These are phyloP conservation scores for Meyerozyma elateridarum DNA, from an alignment of 1,139 yeast species.

Conservation along the genomic window DNA sequence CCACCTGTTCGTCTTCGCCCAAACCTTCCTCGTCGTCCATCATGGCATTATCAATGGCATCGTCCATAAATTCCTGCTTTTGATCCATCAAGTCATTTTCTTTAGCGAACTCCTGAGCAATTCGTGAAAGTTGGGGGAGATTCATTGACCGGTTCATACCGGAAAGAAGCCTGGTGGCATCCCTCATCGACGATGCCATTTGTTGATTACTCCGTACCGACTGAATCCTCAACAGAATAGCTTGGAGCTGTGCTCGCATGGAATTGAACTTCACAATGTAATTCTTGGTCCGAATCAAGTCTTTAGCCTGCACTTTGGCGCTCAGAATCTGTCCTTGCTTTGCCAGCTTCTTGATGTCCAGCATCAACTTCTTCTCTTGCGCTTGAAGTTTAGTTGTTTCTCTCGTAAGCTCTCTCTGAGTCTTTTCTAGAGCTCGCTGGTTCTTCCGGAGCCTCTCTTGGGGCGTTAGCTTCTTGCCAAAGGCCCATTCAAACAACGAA, in stretches of 20 bases:
- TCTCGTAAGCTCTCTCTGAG: constrained; percentile 87
- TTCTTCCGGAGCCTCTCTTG: constrained; percentile 93
- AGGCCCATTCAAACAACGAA: constrained; percentile 86
- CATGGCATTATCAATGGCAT: constrained; percentile 94
- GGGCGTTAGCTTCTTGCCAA: constrained; percentile 90
- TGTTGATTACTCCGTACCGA: constrained; percentile 90
- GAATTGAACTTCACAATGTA: constrained; percentile 83
- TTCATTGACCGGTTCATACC: constrained; percentile 91
- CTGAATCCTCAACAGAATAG: constrained; percentile 85
- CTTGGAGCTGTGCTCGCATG: constrained; percentile 94
- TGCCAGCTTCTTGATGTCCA: constrained; percentile 87
- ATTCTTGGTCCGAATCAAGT: constrained; percentile 79
- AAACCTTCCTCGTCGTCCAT: constrained; percentile 69
- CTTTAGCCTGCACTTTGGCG: constrained; percentile 93
- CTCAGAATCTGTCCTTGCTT: constrained; percentile 85
- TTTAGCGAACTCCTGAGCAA: constrained; percentile 92
- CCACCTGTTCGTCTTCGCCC: constrained; percentile 80
- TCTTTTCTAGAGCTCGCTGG: constrained; percentile 89
- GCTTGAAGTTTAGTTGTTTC: constrained; percentile 81
- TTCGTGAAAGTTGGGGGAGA: constrained; percentile 79
- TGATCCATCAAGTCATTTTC: constrained; percentile 98
- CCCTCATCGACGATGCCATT: constrained; percentile 93
- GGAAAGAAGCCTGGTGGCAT: constrained; percentile 82
- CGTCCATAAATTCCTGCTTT: constrained; percentile 98
- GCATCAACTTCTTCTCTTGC: constrained; percentile 83